A percentile compares a stretch with the other conserved stretches of the same genome.
These are phyloP conservation scores for Apiotrichum sp. DNA, from an alignment of 1,284 basidiomycete species.

Conservation along the genomic window DNA sequence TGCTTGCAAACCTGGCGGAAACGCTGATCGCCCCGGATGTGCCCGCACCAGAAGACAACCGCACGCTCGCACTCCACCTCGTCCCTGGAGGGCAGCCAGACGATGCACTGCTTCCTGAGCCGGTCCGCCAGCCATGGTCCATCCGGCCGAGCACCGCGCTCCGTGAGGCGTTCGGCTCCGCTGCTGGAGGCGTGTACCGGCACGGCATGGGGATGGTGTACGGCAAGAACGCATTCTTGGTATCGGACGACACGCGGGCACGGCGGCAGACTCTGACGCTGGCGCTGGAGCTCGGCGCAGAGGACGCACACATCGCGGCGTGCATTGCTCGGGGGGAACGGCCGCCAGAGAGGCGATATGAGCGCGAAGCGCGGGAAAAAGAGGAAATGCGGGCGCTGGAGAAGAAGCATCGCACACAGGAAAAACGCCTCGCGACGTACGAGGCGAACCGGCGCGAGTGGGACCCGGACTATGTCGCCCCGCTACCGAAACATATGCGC, in stretches of 20 bases:
- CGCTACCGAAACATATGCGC: too few species aligned
- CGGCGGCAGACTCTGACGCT: not conserved
- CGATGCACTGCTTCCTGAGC: slow-evolving; percentile 5
- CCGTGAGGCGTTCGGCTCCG: not conserved
- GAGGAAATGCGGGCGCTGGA: not conserved
- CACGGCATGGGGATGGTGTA: slow-evolving; percentile 2
- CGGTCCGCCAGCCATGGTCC: not conserved
- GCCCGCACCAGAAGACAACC: not conserved
- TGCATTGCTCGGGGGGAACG: slow-evolving; percentile 4
- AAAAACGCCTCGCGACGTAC: slow-evolving; percentile 6
- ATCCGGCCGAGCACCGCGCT: not conserved
- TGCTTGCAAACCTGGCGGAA: slow-evolving; percentile 23
- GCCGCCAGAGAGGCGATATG: slow-evolving; percentile 3
- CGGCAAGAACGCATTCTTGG: not conserved
- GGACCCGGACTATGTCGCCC: not conserved
- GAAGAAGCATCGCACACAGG: slow-evolving; percentile 2
- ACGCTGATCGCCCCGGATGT: slow-evolving; percentile 23
- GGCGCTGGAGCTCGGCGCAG: slow-evolving; percentile 8
- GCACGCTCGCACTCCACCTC: slow-evolving; percentile 15
- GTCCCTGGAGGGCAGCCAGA: not conserved
- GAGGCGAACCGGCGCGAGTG: not conserved
- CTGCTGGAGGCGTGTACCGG: slow-evolving; percentile 17
- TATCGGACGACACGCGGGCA: slow-evolving; percentile 8
- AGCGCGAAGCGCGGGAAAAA: not conserved
- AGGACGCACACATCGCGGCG: slow-evolving; percentile 7